Evolutionary conservation across 202 grass and related monocot species (phyloP).

Genomic region (Bolboschoenoplectus hybrid): DNA sequence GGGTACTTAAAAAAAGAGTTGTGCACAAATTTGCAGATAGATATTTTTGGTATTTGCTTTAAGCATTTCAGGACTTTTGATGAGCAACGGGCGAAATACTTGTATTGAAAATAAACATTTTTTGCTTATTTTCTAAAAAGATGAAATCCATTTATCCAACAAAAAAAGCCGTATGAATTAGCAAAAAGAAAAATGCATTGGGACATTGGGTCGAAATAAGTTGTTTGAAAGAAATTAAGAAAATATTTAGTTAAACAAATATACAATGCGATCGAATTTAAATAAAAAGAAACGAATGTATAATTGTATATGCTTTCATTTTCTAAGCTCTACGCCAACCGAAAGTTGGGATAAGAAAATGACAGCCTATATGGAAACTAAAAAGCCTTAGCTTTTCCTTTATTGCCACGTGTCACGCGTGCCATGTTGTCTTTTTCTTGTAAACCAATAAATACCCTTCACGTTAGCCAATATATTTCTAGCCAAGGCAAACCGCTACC

Average conservation of each 20-base stretch:
- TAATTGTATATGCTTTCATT: neutral
- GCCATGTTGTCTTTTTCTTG: conserved; percentile 8
- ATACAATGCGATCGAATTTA: neutral
- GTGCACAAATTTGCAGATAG: neutral
- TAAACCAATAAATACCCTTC: conserved; percentile 8
- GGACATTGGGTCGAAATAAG: neutral
- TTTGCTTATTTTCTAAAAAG: neutral
- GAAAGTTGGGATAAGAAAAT: conserved; percentile 16
- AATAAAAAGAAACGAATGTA: neutral
- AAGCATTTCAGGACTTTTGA: neutral
- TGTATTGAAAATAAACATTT: neutral
- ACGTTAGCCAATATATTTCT: neutral
- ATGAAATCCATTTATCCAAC: conserved; percentile 7
- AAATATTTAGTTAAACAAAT: neutral
- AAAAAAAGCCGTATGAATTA: neutral
- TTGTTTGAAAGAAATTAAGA: neutral
- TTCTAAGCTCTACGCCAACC: neutral
- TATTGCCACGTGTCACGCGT: neutral
- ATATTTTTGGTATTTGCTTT: neutral
- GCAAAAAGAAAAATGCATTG: neutral
- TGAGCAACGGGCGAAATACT: neutral
- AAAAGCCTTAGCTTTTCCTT: neutral
- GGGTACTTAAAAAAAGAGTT: neutral
- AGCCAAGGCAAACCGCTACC: neutral
- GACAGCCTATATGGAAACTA: neutral